Conservation (phyloP, 257 asterid genomes). For the Solanum virginianum region DNA sequence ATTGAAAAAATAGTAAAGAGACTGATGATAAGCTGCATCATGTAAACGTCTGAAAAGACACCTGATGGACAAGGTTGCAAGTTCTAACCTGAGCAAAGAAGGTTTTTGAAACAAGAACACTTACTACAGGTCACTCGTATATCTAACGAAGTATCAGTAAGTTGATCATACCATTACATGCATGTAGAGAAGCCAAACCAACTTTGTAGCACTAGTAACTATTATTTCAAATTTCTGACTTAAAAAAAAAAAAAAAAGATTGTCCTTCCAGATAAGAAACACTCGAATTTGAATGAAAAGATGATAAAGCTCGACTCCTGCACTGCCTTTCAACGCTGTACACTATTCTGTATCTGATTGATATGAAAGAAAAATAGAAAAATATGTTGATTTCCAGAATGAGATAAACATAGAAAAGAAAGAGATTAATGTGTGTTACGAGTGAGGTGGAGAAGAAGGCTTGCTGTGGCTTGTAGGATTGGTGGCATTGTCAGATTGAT, state of each 20-base stretch:
- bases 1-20: background rate
- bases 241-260: no score
- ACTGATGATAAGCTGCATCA: background rate
- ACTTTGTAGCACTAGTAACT: background rate
- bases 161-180: background rate
- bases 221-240: background rate
- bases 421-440: background rate
- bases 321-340: background rate
- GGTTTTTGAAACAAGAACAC: background rate
- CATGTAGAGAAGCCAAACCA: background rate
- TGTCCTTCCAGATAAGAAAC: background rate
- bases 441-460: slow-evolving; percentile 5
- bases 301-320: background rate
- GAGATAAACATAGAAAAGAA: background rate
- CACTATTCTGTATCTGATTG: background rate
- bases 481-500: slow-evolving; percentile 4
- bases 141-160: background rate
- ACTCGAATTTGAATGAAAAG: background rate
- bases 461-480: background rate
- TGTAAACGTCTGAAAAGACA: background rate
- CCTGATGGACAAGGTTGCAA: background rate
- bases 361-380: background rate
- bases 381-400: background rate
- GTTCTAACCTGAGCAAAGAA: background rate
- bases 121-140: background rate